These are phyloP conservation scores for Teratosphaeria viscida DNA, from an alignment of 2,329 filamentous ascomycete genomes.

Conservation along the genomic window DNA sequence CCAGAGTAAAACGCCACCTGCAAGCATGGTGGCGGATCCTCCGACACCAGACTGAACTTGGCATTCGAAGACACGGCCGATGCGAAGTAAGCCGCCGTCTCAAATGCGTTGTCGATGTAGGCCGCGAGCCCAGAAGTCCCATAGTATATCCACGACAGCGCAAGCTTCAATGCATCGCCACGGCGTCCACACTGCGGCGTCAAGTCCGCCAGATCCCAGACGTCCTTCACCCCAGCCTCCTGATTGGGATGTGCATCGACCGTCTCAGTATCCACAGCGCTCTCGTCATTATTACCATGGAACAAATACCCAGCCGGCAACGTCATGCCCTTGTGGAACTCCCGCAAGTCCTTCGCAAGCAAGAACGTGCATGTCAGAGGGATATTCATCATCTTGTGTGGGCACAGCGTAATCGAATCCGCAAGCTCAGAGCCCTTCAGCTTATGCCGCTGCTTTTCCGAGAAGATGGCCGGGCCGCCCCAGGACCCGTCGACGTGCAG, in stretches of 20 bases:
- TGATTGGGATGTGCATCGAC: conserved; percentile 21
- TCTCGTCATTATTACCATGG: conserved; percentile 17
- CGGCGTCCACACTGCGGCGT: conserved; percentile 87
- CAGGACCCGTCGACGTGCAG: conserved; percentile 87
- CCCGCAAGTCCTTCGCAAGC: conserved; percentile 61
- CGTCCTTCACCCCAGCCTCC: conserved; percentile 37
- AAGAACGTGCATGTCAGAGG: conserved; percentile 88
- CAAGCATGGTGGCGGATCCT: conserved; percentile 72
- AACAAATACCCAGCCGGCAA: conserved; percentile 69
- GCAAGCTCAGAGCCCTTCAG: conserved; percentile 63
- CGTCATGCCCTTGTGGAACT: conserved; percentile 77
- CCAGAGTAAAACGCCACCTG: conserved; percentile 93
- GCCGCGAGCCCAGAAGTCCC: conserved; percentile 61
- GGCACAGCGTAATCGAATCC: conserved; percentile 77
- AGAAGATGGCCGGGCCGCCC: conserved; percentile 80
- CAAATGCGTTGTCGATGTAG: conserved; percentile 58
- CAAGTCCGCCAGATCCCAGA: conserved; percentile 84
- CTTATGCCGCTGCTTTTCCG: conserved; percentile 49
- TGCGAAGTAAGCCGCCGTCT: conserved; percentile 59
- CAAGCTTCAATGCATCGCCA: conserved; percentile 78
- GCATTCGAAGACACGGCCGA: conserved; percentile 42
- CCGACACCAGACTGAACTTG: conserved; percentile 61
- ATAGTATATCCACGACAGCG: conserved; percentile 82
- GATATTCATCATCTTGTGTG: conserved; percentile 94
- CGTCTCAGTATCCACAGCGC: conserved; percentile 8